Conservation (phyloP, 306 rosid species). For the Casuarina glauca region DNA sequence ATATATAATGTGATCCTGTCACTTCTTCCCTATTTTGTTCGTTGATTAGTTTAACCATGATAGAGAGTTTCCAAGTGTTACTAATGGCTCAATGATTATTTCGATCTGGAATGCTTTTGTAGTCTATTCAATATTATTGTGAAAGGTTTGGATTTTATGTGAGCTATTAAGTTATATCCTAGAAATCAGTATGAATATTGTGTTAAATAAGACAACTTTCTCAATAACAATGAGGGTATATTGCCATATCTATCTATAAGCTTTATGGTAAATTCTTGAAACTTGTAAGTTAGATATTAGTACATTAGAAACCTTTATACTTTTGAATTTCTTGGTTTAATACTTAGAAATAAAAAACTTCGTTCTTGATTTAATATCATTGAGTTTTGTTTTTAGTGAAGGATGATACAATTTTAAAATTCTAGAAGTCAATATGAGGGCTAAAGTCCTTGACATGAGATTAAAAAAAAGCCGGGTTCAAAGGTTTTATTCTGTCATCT, state of each 20-base stretch:
- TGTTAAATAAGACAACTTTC: background rate
- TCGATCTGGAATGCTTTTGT: background rate
- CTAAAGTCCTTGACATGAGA: background rate
- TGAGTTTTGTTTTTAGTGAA: background rate
- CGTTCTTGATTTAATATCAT: background rate
- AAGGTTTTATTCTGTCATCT: background rate
- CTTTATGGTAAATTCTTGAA: background rate
- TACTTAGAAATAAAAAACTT: too few relatives aligned
- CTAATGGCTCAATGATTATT: background rate
- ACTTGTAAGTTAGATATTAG: background rate
- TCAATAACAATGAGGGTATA: background rate
- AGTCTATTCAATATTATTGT: background rate
- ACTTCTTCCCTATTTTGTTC: background rate
- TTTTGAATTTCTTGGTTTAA: background rate
- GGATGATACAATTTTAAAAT: background rate
- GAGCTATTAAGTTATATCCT: background rate
- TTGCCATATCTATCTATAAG: background rate
- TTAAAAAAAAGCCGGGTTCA: background rate
- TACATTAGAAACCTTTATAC: background rate
- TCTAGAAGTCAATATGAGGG: background rate
- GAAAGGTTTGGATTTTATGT: background rate
- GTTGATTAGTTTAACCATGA: background rate
- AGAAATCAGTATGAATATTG: background rate
- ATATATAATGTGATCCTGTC: background rate
- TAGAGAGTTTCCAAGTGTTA: background rate